Evolutionary conservation across 208 protist genomes (phyloP).

Genomic region (Naegleria gruberi): DNA sequence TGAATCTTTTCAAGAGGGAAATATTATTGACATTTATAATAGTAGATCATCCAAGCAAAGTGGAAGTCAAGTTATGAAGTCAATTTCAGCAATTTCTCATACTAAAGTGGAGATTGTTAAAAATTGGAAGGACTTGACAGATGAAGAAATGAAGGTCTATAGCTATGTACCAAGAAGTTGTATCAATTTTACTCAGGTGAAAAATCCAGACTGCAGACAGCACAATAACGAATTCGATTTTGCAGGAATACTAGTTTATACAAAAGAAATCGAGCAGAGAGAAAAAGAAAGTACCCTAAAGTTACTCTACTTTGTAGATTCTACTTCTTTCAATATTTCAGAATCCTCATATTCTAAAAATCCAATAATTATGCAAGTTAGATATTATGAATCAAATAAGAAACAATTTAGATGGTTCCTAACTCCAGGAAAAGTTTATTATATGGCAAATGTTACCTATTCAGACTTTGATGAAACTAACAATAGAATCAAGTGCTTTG

Average conservation of each 20-base stretch:
- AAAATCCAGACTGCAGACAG: neutral
- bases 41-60: neutral
- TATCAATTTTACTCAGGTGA: neutral
- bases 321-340: neutral
- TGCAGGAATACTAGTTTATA: neutral
- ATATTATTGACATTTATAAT: neutral
- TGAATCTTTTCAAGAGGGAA: neutral
- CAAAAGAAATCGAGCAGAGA: neutral
- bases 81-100: neutral
- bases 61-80: neutral
- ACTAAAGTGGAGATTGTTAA: neutral
- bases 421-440: neutral
- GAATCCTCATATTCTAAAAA: neutral
- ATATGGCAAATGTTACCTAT: neutral
- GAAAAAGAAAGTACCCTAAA: neutral
- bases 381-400: neutral
- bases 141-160: neutral
- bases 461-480: neutral
- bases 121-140: neutral
- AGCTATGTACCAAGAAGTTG: neutral
- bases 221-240: neutral
- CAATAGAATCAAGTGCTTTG: neutral
- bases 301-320: neutral
- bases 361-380: neutral
- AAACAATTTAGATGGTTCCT: neutral